A percentile compares a stretch with the other conserved stretches of the same genome.
Evolutionary conservation across 768 basidiomycete genomes (phyloP).

Genomic region (Lactarius vividus): DNA sequence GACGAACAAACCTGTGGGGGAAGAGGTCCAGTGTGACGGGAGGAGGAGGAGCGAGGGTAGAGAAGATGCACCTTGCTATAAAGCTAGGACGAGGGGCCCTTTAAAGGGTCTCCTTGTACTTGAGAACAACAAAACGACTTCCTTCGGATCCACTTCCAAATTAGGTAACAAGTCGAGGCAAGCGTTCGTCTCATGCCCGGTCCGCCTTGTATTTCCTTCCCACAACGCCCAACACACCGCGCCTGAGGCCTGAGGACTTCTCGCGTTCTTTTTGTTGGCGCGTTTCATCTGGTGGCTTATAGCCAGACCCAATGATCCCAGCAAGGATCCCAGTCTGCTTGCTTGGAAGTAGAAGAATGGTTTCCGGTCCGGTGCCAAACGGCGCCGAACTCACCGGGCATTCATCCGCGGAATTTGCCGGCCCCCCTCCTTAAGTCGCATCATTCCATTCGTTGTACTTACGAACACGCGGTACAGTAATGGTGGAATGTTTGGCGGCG

Average conservation of each 20-base stretch:
- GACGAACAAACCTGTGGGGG: not conserved
- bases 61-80: slow-evolving; percentile 12
- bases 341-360: not conserved
- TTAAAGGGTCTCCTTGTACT: slow-evolving; percentile 24
- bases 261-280: not conserved
- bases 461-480: not conserved
- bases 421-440: not conserved
- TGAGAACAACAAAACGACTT: slow-evolving; percentile 6
- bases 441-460: not conserved
- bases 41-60: not conserved
- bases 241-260: not conserved
- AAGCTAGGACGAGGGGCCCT: not conserved
- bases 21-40: not conserved
- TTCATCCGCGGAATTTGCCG: not conserved
- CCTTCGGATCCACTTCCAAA: slow-evolving; percentile 4
- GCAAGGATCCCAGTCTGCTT: not conserved
- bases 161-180: not conserved
- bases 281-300: not conserved
- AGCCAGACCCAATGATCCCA: not conserved
- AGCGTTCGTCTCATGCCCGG: not conserved
- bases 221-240: not conserved
- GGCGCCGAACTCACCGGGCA: slow-evolving; percentile 2
- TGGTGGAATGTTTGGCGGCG: not conserved
- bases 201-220: not conserved
- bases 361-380: slow-evolving; percentile 3